A percentile compares a stretch with the other conserved stretches of the same genome.
Evolutionary conservation across 164 flowering plant species (phyloP).

Genomic region (Warburgia ugandensis): DNA sequence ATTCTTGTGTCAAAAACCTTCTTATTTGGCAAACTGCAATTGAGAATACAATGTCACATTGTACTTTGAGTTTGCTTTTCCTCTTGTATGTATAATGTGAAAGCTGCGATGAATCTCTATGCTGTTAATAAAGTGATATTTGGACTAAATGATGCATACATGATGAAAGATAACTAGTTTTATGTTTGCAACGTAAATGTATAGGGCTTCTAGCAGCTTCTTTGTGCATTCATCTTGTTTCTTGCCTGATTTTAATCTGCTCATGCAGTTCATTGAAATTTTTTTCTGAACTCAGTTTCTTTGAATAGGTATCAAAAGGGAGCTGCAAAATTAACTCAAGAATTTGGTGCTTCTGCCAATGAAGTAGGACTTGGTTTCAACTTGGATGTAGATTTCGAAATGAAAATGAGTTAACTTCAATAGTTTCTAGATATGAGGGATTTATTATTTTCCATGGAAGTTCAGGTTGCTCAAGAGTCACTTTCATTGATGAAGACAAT

Average conservation of each 20-base stretch:
- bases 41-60: too few species aligned
- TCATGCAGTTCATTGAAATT: background rate
- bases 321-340: slow-evolving; percentile 76
- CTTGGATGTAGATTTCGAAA: background rate
- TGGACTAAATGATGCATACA: too few species aligned
- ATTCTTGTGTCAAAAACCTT: too few species aligned
- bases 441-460: background rate
- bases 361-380: slow-evolving; percentile 34
- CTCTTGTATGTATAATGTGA: too few species aligned
- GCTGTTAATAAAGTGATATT: too few species aligned
- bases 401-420: background rate
- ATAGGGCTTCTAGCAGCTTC: too few species aligned
- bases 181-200: too few species aligned
- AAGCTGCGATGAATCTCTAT: too few species aligned
- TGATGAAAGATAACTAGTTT: too few species aligned
- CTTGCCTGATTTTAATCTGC: background rate
- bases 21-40: too few species aligned
- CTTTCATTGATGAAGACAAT: slow-evolving; percentile 87
- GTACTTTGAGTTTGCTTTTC: too few species aligned
- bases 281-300: background rate
- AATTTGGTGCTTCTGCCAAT: slow-evolving; percentile 77
- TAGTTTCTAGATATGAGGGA: background rate
- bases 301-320: slow-evolving; percentile 80
- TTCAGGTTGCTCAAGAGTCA: slow-evolving; percentile 92
- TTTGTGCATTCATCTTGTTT: too few species aligned